Conservation (phyloP, 176 grass and related monocot genomes). For the Pontederia crassipes region DNA sequence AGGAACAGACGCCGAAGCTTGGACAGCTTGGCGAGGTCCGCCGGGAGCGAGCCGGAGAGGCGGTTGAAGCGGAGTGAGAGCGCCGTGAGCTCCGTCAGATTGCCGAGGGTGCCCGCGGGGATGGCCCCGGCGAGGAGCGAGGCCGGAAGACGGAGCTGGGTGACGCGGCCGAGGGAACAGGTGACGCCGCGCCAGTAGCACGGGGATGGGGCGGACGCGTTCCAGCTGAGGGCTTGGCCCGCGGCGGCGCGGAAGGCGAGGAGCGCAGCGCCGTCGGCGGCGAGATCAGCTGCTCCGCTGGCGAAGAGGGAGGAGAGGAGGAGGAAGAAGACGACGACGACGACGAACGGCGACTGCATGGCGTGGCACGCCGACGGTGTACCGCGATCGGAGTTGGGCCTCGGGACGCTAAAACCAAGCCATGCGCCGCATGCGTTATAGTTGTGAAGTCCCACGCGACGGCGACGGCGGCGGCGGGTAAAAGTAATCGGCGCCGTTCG, state of each 20-base stretch:
- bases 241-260: background rate
- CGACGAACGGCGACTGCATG: too few relatives aligned
- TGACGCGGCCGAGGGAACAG: background rate
- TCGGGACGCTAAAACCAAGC: too few relatives aligned
- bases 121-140: background rate
- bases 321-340: background rate
- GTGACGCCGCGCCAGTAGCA: conserved; percentile 9
- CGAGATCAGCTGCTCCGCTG: background rate
- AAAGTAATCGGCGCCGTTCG: too few relatives aligned
- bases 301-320: background rate
- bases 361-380: too few relatives aligned
- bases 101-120: conserved; percentile 10
- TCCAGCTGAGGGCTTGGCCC: background rate
- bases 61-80: conserved; percentile 17
- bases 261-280: conserved; percentile 4
- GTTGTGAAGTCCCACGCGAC: too few relatives aligned
- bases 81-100: conserved; percentile 8
- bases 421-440: too few relatives aligned
- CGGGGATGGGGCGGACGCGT: background rate
- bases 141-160: conserved; percentile 2
- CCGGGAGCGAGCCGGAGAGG: conserved; percentile 11
- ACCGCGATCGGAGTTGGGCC: too few relatives aligned
- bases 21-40: background rate
- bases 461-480: too few relatives aligned
- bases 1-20: conserved; percentile 6